Evolutionary conservation across 2,329 filamentous ascomycete genomes (phyloP).

Genomic region (Cladosporium sp.): DNA sequence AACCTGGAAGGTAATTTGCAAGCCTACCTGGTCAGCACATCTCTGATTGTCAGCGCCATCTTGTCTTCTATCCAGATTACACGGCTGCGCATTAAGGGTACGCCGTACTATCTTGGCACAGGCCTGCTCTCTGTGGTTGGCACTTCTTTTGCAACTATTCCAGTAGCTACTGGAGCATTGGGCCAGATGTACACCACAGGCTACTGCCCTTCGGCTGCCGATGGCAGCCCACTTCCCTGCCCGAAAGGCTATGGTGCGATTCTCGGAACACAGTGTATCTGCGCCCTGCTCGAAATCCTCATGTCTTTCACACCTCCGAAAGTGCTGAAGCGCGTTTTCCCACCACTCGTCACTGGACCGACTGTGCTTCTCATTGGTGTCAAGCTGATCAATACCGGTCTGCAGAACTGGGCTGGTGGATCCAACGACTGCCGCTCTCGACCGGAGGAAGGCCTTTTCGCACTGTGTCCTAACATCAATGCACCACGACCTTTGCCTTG

Average conservation of each 20-base stretch:
- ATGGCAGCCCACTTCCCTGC: slow-evolving; percentile 70
- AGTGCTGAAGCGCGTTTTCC: slow-evolving; percentile 71
- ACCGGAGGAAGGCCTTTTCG: slow-evolving; percentile 56
- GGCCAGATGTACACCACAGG: slow-evolving; percentile 77
- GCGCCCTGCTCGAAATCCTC: slow-evolving; percentile 64
- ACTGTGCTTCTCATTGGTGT: slow-evolving; percentile 73
- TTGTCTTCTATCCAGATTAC: slow-evolving; percentile 77
- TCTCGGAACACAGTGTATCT: slow-evolving; percentile 62
- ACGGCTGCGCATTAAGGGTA: slow-evolving; percentile 70
- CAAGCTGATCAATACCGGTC: slow-evolving; percentile 69
- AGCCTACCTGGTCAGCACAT: slow-evolving; percentile 78
- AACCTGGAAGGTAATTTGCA: slow-evolving; percentile 63
- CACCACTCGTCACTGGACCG: slow-evolving; percentile 72
- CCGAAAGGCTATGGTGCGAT: slow-evolving; percentile 76
- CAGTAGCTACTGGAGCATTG: slow-evolving; percentile 71
- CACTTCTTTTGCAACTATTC: slow-evolving; percentile 75
- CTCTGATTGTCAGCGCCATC: slow-evolving; percentile 76
- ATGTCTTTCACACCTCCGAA: slow-evolving; percentile 74
- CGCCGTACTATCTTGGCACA: slow-evolving; percentile 75
- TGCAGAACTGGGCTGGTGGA: slow-evolving; percentile 78
- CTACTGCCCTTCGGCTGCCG: slow-evolving; percentile 60
- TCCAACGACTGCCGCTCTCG: slow-evolving; percentile 58
- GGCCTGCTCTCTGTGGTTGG: slow-evolving; percentile 79
- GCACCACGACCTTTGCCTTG: slow-evolving; percentile 73
- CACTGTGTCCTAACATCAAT: slow-evolving; percentile 65